phyloP scores from a whole-genome alignment of 305 asterid species.

The Fraxinus platypoda region DNA sequence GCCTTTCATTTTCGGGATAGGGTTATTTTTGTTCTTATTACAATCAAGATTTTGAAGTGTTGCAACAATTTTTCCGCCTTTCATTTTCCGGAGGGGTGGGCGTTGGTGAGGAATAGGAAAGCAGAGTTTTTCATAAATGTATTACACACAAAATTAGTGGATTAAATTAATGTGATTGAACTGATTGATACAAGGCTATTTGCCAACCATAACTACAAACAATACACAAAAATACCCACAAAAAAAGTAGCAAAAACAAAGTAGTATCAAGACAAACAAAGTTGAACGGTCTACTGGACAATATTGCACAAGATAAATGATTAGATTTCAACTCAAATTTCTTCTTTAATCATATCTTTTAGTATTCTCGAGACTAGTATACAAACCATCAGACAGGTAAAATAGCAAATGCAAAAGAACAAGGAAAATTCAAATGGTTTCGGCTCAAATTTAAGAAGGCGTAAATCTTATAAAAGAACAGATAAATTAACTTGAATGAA shows the following conservation, averaged over 20 bases:
- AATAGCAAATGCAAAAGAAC: neutral
- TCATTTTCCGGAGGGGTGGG: neutral
- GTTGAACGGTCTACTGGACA: neutral
- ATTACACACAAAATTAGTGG: no score
- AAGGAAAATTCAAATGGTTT: neutral
- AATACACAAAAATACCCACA: neutral
- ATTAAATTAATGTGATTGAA: no score
- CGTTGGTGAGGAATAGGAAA: no score
- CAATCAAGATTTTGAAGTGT: neutral
- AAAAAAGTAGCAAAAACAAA: neutral
- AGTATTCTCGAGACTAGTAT: neutral
- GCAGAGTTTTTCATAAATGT: no score
- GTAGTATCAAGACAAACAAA: neutral
- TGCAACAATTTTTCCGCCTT: neutral
- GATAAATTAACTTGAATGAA: neutral
- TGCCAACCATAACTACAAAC: no score
- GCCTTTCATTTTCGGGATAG: neutral
- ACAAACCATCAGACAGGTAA: neutral
- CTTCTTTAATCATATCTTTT: neutral
- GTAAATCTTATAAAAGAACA: neutral
- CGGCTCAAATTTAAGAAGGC: neutral
- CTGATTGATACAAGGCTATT: no score
- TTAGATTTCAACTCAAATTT: neutral
- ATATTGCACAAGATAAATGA: neutral
- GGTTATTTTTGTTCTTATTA: neutral